Base-by-base conservation (phyloP, 768 basidiomycete species). In the Tylopilus intermedius region DNA sequence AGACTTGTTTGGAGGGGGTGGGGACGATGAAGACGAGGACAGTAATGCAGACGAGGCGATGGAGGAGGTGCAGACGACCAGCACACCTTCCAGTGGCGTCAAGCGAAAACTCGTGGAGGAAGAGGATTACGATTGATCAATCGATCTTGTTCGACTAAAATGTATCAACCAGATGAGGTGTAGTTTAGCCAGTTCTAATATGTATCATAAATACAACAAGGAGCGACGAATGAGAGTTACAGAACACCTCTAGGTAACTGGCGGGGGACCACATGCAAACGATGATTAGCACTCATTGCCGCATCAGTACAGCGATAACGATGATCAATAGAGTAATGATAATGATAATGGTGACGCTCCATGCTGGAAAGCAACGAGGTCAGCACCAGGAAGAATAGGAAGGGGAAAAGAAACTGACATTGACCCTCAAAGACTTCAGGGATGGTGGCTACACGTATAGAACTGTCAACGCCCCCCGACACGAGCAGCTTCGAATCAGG, bases 391-490 rank as follows among this genome's bases (percentile, higher is more conserved):
- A 59, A 37, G 65, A 22, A 39, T 2, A 29, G 18, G 24, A 66
- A 41, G 29, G 65, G 24, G 24, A 24, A 48, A 41, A 69, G 37
- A 33, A 29, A 73, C 85, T 58, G 60, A 88, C 86, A 75, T 58
- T 75, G 74, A 29, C 76, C 74, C 33, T 71, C 76, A 26, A 79
- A 65, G 11, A 71, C 71, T 40, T 74, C 73, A 8, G 92, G 91
- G 5, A 94, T 80, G n/a, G 74, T 76, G 29, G 94, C 79, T 40
- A 93, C 74, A 27, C 94, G 81, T 18, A 97, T 73, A 2, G 87
- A 82, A 67, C 90, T 93, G 71, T 98, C 95, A 8, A 90, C 88
- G 60, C 93, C 93, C 15, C 89, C 94, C 5, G 91, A 91, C 18
- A 94, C 80, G 4, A 99, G 77, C 11, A 94, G 58, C n/a, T 76